phyloP scores from a whole-genome alignment of 768 basidiomycete genomes.

The Kwoniella dendrophila region DNA sequence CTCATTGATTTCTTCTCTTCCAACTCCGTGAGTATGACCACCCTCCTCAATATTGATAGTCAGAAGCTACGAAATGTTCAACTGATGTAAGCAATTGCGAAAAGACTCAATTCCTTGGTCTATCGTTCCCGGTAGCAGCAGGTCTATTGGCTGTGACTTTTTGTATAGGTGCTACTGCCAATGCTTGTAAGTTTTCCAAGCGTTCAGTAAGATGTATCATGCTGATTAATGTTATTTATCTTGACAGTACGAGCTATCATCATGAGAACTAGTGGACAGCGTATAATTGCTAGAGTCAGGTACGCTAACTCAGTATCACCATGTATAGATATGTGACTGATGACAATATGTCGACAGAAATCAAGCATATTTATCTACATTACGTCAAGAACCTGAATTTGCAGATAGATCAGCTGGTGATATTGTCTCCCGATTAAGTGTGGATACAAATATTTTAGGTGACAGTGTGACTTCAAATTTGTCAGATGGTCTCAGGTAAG shows the following conservation, averaged over 20 bases:
- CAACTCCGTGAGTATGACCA: slow-evolving; percentile 64
- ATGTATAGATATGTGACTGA: not conserved
- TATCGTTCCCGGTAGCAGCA: slow-evolving; percentile 80
- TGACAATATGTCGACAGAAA: slow-evolving; percentile 59
- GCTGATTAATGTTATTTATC: not conserved
- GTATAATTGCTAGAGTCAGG: slow-evolving; percentile 75
- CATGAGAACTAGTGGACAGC: slow-evolving; percentile 86
- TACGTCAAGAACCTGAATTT: slow-evolving; percentile 88
- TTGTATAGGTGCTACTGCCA: slow-evolving; percentile 82
- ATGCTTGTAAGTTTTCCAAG: slow-evolving; percentile 67
- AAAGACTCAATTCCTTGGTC: slow-evolving; percentile 68
- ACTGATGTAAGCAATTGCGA: not conserved
- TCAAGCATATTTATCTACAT: slow-evolving; percentile 76
- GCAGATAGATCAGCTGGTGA: slow-evolving; percentile 92
- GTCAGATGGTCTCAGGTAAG: slow-evolving; percentile 60
- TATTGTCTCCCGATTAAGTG: slow-evolving; percentile 83
- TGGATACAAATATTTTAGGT: slow-evolving; percentile 90
- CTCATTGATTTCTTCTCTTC: slow-evolving; percentile 87
- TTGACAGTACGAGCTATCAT: slow-evolving; percentile 46
- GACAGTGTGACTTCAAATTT: slow-evolving; percentile 62
- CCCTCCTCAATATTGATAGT: not conserved
- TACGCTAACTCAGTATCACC: slow-evolving; percentile 14
- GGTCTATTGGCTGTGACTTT: slow-evolving; percentile 72
- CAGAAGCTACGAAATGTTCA: not conserved
- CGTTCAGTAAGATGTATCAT: not conserved